phyloP scores from a whole-genome alignment of 208 protist species.

The Trypanosoma caninum region DNA sequence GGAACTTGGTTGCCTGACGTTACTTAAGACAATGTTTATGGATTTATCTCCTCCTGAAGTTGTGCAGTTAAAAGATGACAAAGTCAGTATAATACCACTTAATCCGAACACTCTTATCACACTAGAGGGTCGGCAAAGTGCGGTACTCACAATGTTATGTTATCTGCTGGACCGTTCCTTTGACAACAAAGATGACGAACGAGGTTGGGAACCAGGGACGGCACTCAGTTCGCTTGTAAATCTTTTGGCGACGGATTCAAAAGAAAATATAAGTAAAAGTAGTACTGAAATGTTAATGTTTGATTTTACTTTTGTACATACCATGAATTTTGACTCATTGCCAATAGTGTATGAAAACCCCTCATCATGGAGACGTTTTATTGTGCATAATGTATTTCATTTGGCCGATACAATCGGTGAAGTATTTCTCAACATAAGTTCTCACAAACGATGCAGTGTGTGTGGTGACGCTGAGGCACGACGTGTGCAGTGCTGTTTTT shows the following conservation, averaged over 20 bases:
- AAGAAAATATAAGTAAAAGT: background rate
- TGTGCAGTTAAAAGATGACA: conserved; percentile 1
- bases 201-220: background rate
- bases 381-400: conserved; percentile 49
- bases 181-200: background rate
- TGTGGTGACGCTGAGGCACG: conserved; percentile 25
- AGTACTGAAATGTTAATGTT: background rate
- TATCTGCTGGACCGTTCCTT: conserved; percentile 31
- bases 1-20: conserved; percentile 47
- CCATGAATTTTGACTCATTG: conserved; percentile 4
- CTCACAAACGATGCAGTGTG: conserved; percentile 20
- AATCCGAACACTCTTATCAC: conserved; percentile 26
- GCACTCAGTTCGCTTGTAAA: conserved; percentile 6
- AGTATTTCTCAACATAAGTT: conserved; percentile 34
- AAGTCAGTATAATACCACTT: conserved; percentile 21
- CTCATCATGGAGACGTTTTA: conserved; percentile 29
- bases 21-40: conserved; percentile 53
- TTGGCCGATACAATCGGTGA: conserved; percentile 33
- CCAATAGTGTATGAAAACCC: conserved; percentile 8
- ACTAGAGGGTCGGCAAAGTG: conserved; percentile 16
- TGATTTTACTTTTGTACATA: background rate
- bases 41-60: conserved; percentile 11
- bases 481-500: conserved; percentile 58
- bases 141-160: conserved; percentile 52
- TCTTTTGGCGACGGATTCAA: background rate